phyloP scores from a whole-genome alignment of 805 yeast species.

The Candida michaelii region DNA sequence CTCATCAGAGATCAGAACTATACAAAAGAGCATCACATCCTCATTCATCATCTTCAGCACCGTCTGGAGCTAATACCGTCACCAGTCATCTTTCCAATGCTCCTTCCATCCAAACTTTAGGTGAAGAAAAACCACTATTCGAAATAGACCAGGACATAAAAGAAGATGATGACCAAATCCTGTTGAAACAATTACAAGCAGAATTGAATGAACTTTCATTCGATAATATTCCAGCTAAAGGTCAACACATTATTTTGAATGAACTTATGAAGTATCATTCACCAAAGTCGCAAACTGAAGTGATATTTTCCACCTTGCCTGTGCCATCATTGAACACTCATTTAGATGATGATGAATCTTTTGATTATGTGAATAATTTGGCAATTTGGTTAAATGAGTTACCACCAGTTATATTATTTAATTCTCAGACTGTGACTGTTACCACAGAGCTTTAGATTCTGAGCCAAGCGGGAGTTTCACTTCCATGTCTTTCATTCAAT shows the following conservation, averaged over 20 bases:
- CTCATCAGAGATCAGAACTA: constrained; percentile 7
- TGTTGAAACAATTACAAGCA: constrained; percentile 35
- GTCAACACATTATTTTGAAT: constrained; percentile 85
- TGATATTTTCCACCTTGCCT: constrained; percentile 87
- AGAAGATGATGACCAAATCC: constrained; percentile 16
- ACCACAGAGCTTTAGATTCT: constrained; percentile 72
- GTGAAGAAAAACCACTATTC: not conserved
- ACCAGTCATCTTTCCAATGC: not conserved
- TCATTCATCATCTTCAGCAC: not conserved
- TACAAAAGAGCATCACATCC: constrained; percentile 5
- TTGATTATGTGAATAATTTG: constrained; percentile 72
- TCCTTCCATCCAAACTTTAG: not conserved
- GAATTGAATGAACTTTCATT: constrained; percentile 51
- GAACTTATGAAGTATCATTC: constrained; percentile 76
- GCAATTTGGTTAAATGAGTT: constrained; percentile 79
- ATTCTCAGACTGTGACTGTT: constrained; percentile 93
- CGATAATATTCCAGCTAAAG: constrained; percentile 86
- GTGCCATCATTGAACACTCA: constrained; percentile 86
- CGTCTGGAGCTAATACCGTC: not conserved
- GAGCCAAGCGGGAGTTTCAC: too few species aligned
- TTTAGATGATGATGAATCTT: constrained; percentile 61
- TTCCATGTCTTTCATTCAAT: too few species aligned
- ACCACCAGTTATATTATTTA: constrained; percentile 80
- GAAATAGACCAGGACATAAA: not conserved
- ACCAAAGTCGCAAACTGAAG: constrained; percentile 50